phyloP scores from a whole-genome alignment of 2,329 filamentous ascomycete genomes.

The Colletotrichum horii region DNA sequence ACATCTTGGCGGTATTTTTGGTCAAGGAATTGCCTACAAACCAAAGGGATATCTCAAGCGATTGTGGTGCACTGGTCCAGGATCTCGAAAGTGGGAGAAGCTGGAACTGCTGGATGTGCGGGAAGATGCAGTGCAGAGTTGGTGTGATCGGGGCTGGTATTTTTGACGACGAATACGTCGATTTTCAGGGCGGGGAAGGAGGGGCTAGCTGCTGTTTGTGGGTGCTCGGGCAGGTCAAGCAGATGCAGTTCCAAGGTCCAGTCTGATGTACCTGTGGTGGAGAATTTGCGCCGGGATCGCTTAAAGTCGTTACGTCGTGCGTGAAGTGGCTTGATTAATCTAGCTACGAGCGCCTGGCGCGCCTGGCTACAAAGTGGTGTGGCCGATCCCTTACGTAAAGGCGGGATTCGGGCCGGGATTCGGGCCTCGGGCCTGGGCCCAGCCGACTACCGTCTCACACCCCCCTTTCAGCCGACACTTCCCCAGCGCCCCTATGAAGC shows the following conservation, averaged over 20 bases:
- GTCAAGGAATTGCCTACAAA: slow-evolving; percentile 5
- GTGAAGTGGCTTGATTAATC: no score
- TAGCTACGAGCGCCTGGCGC: no score
- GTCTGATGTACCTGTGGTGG: neutral
- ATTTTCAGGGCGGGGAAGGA: slow-evolving; percentile 26
- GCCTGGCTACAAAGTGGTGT: no score
- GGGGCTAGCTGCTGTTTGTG: slow-evolving; percentile 18
- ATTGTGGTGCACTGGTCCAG: slow-evolving; percentile 19
- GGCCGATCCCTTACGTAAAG: no score
- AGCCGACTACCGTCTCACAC: no score
- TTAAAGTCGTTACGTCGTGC: slow-evolving; percentile 2
- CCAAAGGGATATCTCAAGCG: slow-evolving; percentile 11
- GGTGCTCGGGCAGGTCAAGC: slow-evolving; percentile 21
- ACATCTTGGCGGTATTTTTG: slow-evolving; percentile 40
- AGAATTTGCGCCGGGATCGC: slow-evolving; percentile 5
- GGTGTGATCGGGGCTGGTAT: slow-evolving; percentile 15
- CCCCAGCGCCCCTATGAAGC: no score
- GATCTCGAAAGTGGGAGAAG: slow-evolving; percentile 5
- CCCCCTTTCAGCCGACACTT: no score
- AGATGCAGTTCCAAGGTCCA: slow-evolving; percentile 9
- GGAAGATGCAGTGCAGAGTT: slow-evolving; percentile 20
- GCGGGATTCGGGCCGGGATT: no score
- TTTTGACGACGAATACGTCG: slow-evolving; percentile 24
- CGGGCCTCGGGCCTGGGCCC: no score
- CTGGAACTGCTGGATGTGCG: slow-evolving; percentile 10